Conservation (phyloP, 345 rosid species). For the Kernera saxatilis region DNA sequence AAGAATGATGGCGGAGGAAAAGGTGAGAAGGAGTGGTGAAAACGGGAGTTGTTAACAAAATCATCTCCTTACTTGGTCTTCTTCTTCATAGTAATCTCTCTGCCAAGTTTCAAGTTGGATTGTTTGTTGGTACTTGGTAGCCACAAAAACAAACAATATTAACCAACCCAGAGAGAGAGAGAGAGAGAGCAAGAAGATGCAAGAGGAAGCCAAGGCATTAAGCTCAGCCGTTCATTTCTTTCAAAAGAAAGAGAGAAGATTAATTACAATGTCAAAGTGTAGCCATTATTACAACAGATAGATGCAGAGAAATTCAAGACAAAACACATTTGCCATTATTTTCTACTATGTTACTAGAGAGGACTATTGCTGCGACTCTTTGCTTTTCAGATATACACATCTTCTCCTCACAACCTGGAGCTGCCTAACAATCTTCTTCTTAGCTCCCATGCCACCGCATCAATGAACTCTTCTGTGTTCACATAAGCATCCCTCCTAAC, state of each 20-base stretch:
- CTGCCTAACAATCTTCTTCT: slow-evolving; percentile 46
- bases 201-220: background rate
- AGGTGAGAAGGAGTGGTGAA: slow-evolving; percentile 7
- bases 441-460: slow-evolving; percentile 60
- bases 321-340: background rate
- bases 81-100: background rate
- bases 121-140: background rate
- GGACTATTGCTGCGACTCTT: background rate
- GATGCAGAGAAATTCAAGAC: background rate
- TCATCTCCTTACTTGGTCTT: background rate
- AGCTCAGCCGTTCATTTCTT: slow-evolving; percentile 18
- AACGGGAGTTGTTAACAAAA: slow-evolving; percentile 19
- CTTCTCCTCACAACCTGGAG: slow-evolving; percentile 23
- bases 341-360: background rate
- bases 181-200: background rate
- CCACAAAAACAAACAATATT: background rate
- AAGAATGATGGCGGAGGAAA: slow-evolving; percentile 8
- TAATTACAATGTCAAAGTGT: background rate
- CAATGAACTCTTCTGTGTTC: slow-evolving; percentile 70
- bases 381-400: background rate
- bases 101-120: background rate
- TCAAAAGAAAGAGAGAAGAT: background rate
- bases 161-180: background rate
- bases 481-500: slow-evolving; percentile 43
- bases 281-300: background rate